phyloP scores from a whole-genome alignment of 2,329 filamentous ascomycete species.

The Colletotrichum australisinense region DNA sequence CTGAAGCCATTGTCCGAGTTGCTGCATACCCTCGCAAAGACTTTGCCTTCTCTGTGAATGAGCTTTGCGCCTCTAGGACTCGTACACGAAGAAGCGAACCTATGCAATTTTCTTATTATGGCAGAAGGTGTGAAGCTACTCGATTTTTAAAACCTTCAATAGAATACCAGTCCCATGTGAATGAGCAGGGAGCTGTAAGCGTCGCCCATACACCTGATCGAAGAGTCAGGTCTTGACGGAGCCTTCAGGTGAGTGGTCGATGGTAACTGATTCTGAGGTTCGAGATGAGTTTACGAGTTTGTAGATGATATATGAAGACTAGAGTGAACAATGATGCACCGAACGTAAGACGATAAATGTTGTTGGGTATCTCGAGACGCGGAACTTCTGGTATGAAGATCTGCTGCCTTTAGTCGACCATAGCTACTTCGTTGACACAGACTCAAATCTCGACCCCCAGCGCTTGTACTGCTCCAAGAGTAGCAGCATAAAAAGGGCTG shows the following conservation, averaged over 20 bases:
- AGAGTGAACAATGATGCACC: no score
- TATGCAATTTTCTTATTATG: constrained; percentile 50
- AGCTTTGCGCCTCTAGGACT: constrained; percentile 42
- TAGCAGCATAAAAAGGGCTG: constrained; percentile 24
- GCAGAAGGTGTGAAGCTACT: constrained; percentile 43
- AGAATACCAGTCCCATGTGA: constrained; percentile 38
- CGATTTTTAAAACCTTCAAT: constrained; percentile 45
- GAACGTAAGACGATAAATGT: no score
- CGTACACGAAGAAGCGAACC: constrained; percentile 51
- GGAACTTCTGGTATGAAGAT: no score
- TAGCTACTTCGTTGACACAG: not conserved
- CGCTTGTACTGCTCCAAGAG: not conserved
- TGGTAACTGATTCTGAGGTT: no score
- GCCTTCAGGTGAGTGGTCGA: constrained; percentile 31
- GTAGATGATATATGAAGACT: no score
- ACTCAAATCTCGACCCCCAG: not conserved
- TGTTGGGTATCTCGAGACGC: no score
- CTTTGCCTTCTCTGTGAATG: no score
- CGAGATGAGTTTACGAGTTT: no score
- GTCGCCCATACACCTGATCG: constrained; percentile 43
- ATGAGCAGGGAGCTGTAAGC: constrained; percentile 44
- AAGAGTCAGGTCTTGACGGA: constrained; percentile 45
- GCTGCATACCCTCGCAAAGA: no score
- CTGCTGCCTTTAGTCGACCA: no score
- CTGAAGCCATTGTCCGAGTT: no score